Percentiles rank a stretch among this genome's conserved stretches.
Evolutionary conservation across 116 monocot species (phyloP).

Genomic region (Zostera marina): DNA sequence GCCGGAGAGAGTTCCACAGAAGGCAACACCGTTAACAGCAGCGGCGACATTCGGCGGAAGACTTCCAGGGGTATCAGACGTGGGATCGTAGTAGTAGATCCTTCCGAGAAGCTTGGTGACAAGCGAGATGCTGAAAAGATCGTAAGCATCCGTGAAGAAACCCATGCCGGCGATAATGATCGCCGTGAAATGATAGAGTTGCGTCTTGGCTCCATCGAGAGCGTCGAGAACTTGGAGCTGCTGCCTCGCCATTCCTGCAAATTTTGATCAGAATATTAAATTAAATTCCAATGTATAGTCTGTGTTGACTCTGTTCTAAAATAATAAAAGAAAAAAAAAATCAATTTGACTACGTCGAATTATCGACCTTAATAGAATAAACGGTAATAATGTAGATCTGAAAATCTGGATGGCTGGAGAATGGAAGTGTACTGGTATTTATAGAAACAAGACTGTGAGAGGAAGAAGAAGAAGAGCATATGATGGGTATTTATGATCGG

Average conservation of each 20-base stretch:
- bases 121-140: conserved; percentile 26
- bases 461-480: too few relatives aligned
- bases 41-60: conserved; percentile 16
- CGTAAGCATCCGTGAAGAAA: conserved; percentile 61
- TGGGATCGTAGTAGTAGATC: conserved; percentile 9
- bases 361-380: too few relatives aligned
- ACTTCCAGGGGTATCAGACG: not conserved
- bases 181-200: conserved; percentile 51
- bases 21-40: conserved; percentile 18
- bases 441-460: too few relatives aligned
- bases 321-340: too few relatives aligned
- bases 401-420: too few relatives aligned
- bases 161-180: conserved; percentile 57
- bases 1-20: conserved; percentile 15
- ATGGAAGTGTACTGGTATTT: too few relatives aligned
- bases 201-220: conserved; percentile 57
- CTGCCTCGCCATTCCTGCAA: not conserved
- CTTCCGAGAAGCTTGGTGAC: conserved; percentile 17
- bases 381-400: too few relatives aligned
- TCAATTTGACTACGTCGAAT: too few relatives aligned
- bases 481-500: too few relatives aligned
- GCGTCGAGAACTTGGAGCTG: conserved; percentile 19
- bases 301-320: too few relatives aligned
- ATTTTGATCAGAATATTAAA: not conserved
- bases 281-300: too few relatives aligned